Base-by-base conservation (phyloP, 768 basidiomycete genomes). In the Auricularia cornea region DNA sequence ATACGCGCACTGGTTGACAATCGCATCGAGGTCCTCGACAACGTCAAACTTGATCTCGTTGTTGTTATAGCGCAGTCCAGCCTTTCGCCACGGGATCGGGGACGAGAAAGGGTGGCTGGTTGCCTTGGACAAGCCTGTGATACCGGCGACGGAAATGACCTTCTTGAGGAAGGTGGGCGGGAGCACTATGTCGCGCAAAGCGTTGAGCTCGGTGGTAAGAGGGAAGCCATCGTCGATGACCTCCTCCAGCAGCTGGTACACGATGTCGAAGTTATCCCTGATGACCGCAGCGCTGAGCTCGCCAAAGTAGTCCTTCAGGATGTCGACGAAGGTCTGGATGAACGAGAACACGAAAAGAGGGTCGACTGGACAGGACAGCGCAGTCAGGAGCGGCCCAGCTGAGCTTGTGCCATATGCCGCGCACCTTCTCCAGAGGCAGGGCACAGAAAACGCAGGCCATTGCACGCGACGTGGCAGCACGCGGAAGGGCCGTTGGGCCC, bases 1-100 rank as follows among this genome's bases (percentile, higher is more conserved):
- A 14, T 5, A 26, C 28, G 69, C 83, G 65, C 68, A 93, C 91
- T 84, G 86, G 74, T 88, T 89, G 29, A 94, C 83, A 35, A 90
- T 81, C 1, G 87, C 91, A 66, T 83, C 84, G 59, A 97, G 77
- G 60, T 89, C 84, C 73, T 98, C 96, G 0, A 83, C 79, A 64
- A 97, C 80, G 70, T 98, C 95, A 72, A 98, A 94, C 72, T 92
- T 91, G 20, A 97, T 87, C 73, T 98, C 95, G 70, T 97, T 96
- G 73, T 83, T 88, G 32, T 87, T 84, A 72, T 98, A 89, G 64
- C 86, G 82, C 41, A 95, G 76, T 6, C 90, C 90, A 1, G 88
- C 82, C 72, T 90, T 89, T 62, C 96, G 83, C 95, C 95, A 98
- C 2, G 95, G 92, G 71, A 96, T 95, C 1, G 92, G 90, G 1